Evolutionary conservation across 2,329 filamentous ascomycete species (phyloP).

Genomic region (Nannizzia gypsea): DNA sequence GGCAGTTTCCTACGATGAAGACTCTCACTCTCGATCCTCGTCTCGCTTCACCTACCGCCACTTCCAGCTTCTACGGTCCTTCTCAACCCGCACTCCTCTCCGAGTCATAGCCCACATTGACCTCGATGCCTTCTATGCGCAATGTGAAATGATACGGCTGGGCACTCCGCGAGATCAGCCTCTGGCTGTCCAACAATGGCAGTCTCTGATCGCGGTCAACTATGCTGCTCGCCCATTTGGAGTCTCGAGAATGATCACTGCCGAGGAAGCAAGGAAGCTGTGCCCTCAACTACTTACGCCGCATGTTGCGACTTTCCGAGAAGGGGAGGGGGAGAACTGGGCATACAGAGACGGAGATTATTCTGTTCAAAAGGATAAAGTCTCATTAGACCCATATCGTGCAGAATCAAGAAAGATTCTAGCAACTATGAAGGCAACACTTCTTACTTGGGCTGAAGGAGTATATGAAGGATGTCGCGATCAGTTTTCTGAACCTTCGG

Average conservation of each 20-base stretch:
- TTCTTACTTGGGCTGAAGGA: slow-evolving; percentile 41
- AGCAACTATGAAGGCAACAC: slow-evolving; percentile 58
- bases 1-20: neutral
- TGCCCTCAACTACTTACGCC: slow-evolving; percentile 77
- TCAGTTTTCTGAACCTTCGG: slow-evolving; percentile 15
- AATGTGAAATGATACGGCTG: slow-evolving; percentile 87
- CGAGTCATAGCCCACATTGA: slow-evolving; percentile 86
- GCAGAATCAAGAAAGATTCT: slow-evolving; percentile 74
- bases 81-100: slow-evolving; percentile 60
- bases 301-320: slow-evolving; percentile 90
- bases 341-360: slow-evolving; percentile 68
- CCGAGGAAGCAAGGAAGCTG: slow-evolving; percentile 69
- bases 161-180: slow-evolving; percentile 62
- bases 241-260: slow-evolving; percentile 65
- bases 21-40: neutral
- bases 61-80: slow-evolving; percentile 61
- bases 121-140: slow-evolving; percentile 93
- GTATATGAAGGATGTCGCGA: slow-evolving; percentile 11
- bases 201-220: slow-evolving; percentile 90
- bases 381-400: slow-evolving; percentile 85
- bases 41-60: slow-evolving; percentile 82
- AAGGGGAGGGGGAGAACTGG: slow-evolving; percentile 76
- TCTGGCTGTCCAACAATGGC: slow-evolving; percentile 90
- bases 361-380: slow-evolving; percentile 80
- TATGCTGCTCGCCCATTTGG: slow-evolving; percentile 77